phyloP scores from a whole-genome alignment of 2,329 filamentous ascomycete species.

The Epichloe sylvatica region DNA sequence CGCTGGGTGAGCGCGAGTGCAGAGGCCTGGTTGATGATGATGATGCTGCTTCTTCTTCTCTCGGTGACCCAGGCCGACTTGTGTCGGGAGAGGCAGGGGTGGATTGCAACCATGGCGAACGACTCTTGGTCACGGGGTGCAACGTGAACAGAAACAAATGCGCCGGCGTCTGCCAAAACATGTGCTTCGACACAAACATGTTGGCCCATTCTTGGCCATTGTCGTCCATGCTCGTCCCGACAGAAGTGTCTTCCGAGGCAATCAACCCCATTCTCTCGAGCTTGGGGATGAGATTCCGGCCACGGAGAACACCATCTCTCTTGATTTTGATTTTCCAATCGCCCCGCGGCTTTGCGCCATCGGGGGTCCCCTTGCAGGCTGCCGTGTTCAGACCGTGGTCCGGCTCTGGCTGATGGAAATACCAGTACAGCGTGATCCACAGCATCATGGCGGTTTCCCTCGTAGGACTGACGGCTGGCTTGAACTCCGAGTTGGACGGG shows the following conservation, averaged over 20 bases:
- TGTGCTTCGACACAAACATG: slow-evolving; percentile 68
- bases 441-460: slow-evolving; percentile 93
- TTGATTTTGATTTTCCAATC: slow-evolving; percentile 81
- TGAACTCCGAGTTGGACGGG: slow-evolving; percentile 66
- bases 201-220: slow-evolving; percentile 53
- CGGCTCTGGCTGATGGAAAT: slow-evolving; percentile 80
- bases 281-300: slow-evolving; percentile 72
- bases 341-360: slow-evolving; percentile 58
- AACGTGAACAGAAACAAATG: slow-evolving; percentile 80
- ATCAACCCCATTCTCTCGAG: slow-evolving; percentile 88
- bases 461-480: slow-evolving; percentile 65
- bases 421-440: slow-evolving; percentile 91
- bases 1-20: slow-evolving; percentile 7
- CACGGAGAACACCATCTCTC: slow-evolving; percentile 75
- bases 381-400: slow-evolving; percentile 47
- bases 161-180: slow-evolving; percentile 87
- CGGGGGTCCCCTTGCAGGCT: slow-evolving; percentile 50
- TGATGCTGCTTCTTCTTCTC: background rate
- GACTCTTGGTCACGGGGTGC: slow-evolving; percentile 35
- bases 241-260: slow-evolving; percentile 57
- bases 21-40: background rate
- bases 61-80: slow-evolving; percentile 15
- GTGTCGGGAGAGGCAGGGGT: slow-evolving; percentile 28
- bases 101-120: slow-evolving; percentile 31
- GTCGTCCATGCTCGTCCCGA: slow-evolving; percentile 51